Conservation (phyloP, 352 stramenopile species). For the Globisporangium spiculum region DNA sequence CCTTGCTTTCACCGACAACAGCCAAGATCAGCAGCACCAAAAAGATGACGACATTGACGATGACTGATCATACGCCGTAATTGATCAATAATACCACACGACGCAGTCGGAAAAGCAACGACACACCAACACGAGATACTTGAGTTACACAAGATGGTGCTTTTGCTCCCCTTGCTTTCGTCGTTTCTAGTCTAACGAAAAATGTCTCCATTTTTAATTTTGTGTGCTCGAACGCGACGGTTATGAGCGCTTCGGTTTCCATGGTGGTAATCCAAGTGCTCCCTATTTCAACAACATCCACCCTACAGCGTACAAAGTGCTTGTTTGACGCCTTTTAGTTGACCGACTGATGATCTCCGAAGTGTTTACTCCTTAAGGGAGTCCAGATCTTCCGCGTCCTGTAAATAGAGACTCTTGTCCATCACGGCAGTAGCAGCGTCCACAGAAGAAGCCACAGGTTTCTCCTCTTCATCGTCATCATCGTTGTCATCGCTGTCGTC, state of each 20-base stretch:
- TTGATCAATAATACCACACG: neutral
- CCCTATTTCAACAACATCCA: conserved; percentile 22
- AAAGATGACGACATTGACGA: conserved; percentile 9
- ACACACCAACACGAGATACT: neutral
- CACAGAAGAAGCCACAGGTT: conserved; percentile 37
- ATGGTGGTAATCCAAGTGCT: neutral
- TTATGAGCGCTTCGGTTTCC: neutral
- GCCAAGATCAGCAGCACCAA: conserved; percentile 15
- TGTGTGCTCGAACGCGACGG: conserved; percentile 11
- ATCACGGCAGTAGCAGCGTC: conserved; percentile 63
- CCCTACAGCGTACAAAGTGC: conserved; percentile 22
- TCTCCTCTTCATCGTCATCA: conserved; percentile 40
- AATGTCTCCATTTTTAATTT: conserved; percentile 14
- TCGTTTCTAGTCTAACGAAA: conserved; percentile 20
- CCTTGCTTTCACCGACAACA: conserved; percentile 42
- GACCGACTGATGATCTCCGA: conserved; percentile 2
- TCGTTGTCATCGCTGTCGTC: conserved; percentile 54
- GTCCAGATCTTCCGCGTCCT: conserved; percentile 75
- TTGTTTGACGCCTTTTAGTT: conserved; percentile 16
- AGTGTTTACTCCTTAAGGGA: conserved; percentile 66
- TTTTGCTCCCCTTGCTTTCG: conserved; percentile 10
- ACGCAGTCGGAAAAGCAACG: neutral
- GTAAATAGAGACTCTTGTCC: conserved; percentile 84
- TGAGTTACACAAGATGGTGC: neutral
- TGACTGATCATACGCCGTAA: neutral